Base-by-base conservation (phyloP, 2,329 filamentous ascomycete species). In the Rutstroemia sp. region DNA sequence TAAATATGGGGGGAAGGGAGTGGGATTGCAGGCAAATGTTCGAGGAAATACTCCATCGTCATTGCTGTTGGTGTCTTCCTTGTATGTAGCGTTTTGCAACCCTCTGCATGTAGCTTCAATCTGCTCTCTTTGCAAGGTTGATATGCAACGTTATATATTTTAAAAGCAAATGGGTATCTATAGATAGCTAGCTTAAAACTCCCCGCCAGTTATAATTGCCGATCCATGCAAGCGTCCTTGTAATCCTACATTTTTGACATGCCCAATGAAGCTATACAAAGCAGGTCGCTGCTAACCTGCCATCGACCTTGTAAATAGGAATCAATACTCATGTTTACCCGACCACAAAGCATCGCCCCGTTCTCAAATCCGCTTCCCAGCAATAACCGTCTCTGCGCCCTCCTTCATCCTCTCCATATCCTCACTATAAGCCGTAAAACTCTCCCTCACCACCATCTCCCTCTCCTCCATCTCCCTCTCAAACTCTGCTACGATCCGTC, bases 391-490 rank as follows among this genome's bases (percentile, higher is more conserved):
- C 54, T 65, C 50, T 14, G 65, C 65, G 48, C 60, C 63, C 39
- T 47, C 56, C 42, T 58, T 63, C 66, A 70, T 67, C 9, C 62
- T 59, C n/a, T 60, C 51, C 39, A 70, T 55, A 21, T 63, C 57
- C 30, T 58, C 52, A 17, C 64, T 60, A 21, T 65, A 54, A 8
- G 39, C 59, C 23, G 56, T 50, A n/a, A 53, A 58, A 57, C 63
- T 65, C 17, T 50, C 51, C 54, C 61, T 59, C 1, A 70, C 63
- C 19, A 49, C 58, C 30, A 54, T 60, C 56, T 69, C 66, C 17
- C 68, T 58, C 9, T 36, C 48, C 53, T 64, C 65, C 10, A 69
- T 58, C 47, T 65, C 61, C 5, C 50, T 48, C 48, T 70, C 68
- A 51, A 65, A 69, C 8, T 56, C 38, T 10, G 57, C 54, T 3